Base-by-base conservation (phyloP, 208 protist species). In the Trypanosoma mega region DNA sequence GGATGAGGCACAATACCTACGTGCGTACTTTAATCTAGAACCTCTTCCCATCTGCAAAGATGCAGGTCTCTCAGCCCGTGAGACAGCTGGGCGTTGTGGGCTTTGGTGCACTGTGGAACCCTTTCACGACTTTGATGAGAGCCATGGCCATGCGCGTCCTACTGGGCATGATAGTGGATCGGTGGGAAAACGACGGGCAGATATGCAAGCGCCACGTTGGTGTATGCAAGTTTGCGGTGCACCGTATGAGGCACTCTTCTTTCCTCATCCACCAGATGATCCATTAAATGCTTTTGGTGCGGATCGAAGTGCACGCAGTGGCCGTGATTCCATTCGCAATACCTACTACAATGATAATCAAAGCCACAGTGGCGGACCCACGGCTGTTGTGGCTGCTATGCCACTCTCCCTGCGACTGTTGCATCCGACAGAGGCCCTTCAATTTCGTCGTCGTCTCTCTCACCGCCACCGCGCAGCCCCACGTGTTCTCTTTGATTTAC, bases 181-280 rank as follows among this genome's bases (percentile, higher is more conserved):
- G n/a, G n/a, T n/a, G n/a, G 58, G 73, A 4, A 75, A 64, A n/a
- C 50, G 43, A 34, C 63, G 65, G 23, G 68, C 68, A 45, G 68
- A 80, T 41, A 54, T 56, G 20, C 45, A 70, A 16, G 49, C 80
- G 23, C 67, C 74, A 41, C 75, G 68, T n/a, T 82, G 83, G 48
- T 74, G 89, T 26, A 68, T 93, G 81, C 87, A 85, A 30, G 61
- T 93, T 41, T 93, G 87, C 51, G 87, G 87, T 50, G 43, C 56
- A 41, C 16, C 27, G 16, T 63, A 54, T 45, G 56, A 63, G n/a
- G 45, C 31, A 18, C 9, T 63, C 18, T 63, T 63, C 12, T 63
- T 63, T 39, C 43, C 56, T 23, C 56, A 51, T 14, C 56, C 56
- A 29, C 56, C 56, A 45, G 56, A 63, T 53, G 27, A 63, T 39